These are phyloP conservation scores for Yamadazyma buinensis DNA, from an alignment of 1,139 yeast species.

Conservation along the genomic window DNA sequence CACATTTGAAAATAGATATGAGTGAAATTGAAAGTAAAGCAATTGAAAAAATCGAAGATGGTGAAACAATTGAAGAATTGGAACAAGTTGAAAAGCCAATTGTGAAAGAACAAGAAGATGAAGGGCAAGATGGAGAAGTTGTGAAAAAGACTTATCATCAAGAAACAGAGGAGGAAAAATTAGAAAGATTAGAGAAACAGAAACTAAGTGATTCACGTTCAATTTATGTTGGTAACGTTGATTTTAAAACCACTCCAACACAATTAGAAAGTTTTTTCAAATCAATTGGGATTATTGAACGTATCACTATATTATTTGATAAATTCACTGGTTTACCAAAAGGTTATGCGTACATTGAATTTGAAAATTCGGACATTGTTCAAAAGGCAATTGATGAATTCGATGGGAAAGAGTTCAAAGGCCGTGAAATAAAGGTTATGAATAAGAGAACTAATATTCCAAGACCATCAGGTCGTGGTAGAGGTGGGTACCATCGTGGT, in stretches of 20 bases:
- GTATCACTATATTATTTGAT: slow-evolving; percentile 40
- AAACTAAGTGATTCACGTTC: slow-evolving; percentile 36
- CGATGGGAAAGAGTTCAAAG: slow-evolving; percentile 32
- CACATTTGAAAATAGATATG: too few species aligned
- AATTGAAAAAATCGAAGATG: too few species aligned
- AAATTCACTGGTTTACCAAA: slow-evolving; percentile 37
- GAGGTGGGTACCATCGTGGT: slow-evolving; percentile 13
- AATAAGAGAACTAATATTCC: slow-evolving; percentile 41
- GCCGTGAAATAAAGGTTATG: slow-evolving; percentile 34
- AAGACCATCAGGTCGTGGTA: slow-evolving; percentile 17
- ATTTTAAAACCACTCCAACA: slow-evolving; percentile 39
- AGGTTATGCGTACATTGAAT: slow-evolving; percentile 47
- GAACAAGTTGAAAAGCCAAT: too few species aligned
- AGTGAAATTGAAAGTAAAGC: too few species aligned
- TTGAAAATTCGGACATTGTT: slow-evolving; percentile 26
- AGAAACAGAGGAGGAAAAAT: slow-evolving; percentile 27
- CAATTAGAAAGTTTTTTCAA: slow-evolving; percentile 38
- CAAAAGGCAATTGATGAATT: slow-evolving; percentile 33
- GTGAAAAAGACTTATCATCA: slow-evolving; percentile 2
- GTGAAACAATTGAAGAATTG: slow-evolving; percentile 3
- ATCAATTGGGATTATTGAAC: slow-evolving; percentile 30
- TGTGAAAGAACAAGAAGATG: too few species aligned
- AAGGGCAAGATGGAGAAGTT: too few species aligned
- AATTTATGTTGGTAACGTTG: slow-evolving; percentile 43
- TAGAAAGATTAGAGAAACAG: slow-evolving; percentile 27